Base-by-base conservation (phyloP, 768 basidiomycete genomes). In the Lactarius sp. region DNA sequence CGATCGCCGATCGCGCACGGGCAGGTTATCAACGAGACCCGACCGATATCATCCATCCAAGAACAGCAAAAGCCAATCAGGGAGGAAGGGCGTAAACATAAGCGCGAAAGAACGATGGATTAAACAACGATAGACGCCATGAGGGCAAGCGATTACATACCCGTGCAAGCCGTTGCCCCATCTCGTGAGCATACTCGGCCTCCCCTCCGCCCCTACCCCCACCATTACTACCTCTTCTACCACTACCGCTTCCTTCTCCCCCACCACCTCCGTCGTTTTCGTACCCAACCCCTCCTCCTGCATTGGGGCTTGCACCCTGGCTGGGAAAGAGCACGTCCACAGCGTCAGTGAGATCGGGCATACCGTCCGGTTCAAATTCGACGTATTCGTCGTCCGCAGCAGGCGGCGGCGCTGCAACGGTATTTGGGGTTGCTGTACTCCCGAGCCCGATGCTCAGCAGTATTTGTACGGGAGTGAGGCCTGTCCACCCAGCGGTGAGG, bases 231-330 rank as follows among this genome's bases (percentile, higher is more conserved):
- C 27, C 42, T 7, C 41, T 62, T 85, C 85, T 55, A 76, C 75
- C 88, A 92, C 90, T 76, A 89, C 87, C 68, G 83, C 92, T 69
- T 90, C 88, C 47, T 76, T 83, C 70, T 90, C 87, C 12, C 83
- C 81, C 36, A 74, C 76, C 36, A 78, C 81, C 69, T 78, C 80
- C 55, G 70, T 68, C 12, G 68, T 67, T 18, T 2, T 71, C 61
- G 10, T 56, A 20, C 61, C 67, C 31, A 63, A 66, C 69, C 73
- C 41, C 68, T 75, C 65, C 75, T 63, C 46, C 56, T 36, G 14
- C 58, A 65, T 58, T 66, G 50, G 61, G 68, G 70, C 69, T 84
- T 69, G 64, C 62, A 20, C 49, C 27, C 52, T 74, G 60, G 3
- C 72, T 70, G 0, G 88, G 88, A 70, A 94, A 94, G 69, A 93